Base-by-base conservation (phyloP, 805 yeast species). In the Saccharomyces mikatae region DNA sequence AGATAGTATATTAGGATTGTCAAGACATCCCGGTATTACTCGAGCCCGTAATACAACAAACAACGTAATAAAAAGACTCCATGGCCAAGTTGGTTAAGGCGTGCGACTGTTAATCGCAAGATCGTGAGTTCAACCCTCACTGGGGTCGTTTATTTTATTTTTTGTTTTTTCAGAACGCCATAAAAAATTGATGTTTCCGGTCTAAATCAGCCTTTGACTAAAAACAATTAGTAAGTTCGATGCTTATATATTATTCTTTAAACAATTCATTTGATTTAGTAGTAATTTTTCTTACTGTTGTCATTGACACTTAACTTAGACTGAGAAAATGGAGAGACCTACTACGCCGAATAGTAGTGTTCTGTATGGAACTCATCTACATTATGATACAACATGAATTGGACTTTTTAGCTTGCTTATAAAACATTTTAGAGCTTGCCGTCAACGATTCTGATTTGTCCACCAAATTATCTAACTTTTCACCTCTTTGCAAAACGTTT, bases 381-480 rank as follows among this genome's bases (percentile, higher is more conserved):
- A 85, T 79, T 58, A 89, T 77, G 24, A 85, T 76, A 75, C 97
- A 89, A 74, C 97, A 89, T 8, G 95, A 87, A 71, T 89, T 89
- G 11, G 92, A 84, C 72, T 91, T 92, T 78, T 94, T 90, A 32
- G 99, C 98, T 72, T 92, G 97, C 69, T 89, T 91, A 77, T 92
- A 94, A 70, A 94, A 94, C 87, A 90, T 89, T 68, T 92, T 83
- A 24, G 97, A 87, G 53, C 91, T 82, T 21, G 88, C 80, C 36
- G 94, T 86, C 66, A 94, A 78, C 1, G 96, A 96, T 71, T 91
- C 97, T 41, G 96, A 87, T 76, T 94, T 94, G 68, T 92, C 97
- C 46, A 94, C 98, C 63, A 94, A 78, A 46, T 94, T 80, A 68
- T 94, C 99, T 65, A 94, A 80, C 66, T 90, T 90, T 72, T 94